A percentile compares a stretch with the other conserved stretches of the same genome.
Conservation (phyloP, 2,329 filamentous ascomycete genomes). For the Teratosphaeria zuluensis region DNA sequence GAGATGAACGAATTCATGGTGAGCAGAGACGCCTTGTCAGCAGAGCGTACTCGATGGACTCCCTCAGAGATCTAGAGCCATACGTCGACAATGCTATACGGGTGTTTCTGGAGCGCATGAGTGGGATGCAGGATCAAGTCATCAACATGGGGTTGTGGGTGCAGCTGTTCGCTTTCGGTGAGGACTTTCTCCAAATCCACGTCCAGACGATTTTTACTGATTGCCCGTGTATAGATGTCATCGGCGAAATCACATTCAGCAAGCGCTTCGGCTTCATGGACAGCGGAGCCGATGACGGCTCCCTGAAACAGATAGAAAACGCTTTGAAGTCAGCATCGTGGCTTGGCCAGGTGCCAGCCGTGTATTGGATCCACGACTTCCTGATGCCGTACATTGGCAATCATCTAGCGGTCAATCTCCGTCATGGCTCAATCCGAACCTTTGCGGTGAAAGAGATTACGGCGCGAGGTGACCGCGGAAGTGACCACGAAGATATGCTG, state of each 20-base stretch:
- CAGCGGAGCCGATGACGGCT: slow-evolving; percentile 24
- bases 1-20: slow-evolving; percentile 28
- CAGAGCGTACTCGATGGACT: slow-evolving; percentile 29
- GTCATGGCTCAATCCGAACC: slow-evolving; percentile 25
- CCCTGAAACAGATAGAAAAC: slow-evolving; percentile 25
- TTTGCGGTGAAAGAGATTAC: slow-evolving; percentile 23
- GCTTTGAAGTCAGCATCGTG: slow-evolving; percentile 26
- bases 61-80: slow-evolving; percentile 29
- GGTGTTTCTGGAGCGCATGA: slow-evolving; percentile 27
- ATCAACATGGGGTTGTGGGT: slow-evolving; percentile 31
- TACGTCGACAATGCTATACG: slow-evolving; percentile 31
- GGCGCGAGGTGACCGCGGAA: slow-evolving; percentile 23
- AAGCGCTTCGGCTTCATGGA: slow-evolving; percentile 30
- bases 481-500: slow-evolving; percentile 29
- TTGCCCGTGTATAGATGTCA: slow-evolving; percentile 26
- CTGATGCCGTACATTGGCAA: slow-evolving; percentile 30
- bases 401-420: slow-evolving; percentile 24
- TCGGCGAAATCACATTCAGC: slow-evolving; percentile 32
- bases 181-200: background rate
- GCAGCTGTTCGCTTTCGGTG: slow-evolving; percentile 33
- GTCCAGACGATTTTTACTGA: background rate
- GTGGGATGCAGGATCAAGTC: slow-evolving; percentile 13
- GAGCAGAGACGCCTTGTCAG: slow-evolving; percentile 25
- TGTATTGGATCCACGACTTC: slow-evolving; percentile 28
- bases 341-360: slow-evolving; percentile 30